Conservation (phyloP, 2,329 filamentous ascomycete genomes). For the Alternaria triticimaculans region DNA sequence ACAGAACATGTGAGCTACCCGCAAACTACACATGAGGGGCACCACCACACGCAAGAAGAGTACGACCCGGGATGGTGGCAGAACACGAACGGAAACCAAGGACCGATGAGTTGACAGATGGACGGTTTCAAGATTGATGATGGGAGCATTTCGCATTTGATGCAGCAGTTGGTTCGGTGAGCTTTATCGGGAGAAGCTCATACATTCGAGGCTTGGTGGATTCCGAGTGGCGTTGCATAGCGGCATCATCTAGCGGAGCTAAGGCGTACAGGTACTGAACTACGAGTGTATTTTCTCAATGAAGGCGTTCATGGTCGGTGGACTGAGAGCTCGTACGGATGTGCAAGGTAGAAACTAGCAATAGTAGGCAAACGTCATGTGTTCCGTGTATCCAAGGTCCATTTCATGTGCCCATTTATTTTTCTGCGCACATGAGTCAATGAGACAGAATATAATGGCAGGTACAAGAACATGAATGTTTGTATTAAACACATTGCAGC, state of each 20-base stretch:
- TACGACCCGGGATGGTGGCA: slow-evolving; percentile 18
- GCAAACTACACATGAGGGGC: not conserved
- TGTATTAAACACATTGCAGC: not conserved
- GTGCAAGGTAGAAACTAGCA: not conserved
- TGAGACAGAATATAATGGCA: not conserved
- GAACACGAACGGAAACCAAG: slow-evolving; percentile 3
- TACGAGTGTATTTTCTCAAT: not conserved
- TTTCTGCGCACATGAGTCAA: not conserved
- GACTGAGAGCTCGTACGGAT: not conserved
- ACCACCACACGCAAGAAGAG: slow-evolving; percentile 7
- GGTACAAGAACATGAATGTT: not conserved
- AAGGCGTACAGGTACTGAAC: not conserved
- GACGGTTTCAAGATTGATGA: not conserved
- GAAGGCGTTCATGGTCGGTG: not conserved
- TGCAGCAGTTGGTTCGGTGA: not conserved
- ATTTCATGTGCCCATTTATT: not conserved
- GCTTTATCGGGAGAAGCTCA: not conserved
- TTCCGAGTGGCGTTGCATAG: not conserved
- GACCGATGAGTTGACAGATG: slow-evolving; percentile 13
- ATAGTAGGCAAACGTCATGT: not conserved
- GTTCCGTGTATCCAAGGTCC: not conserved
- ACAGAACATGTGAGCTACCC: slow-evolving; percentile 1
- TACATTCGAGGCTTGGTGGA: not conserved
- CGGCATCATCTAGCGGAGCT: not conserved
- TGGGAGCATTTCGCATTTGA: not conserved